phyloP scores from a whole-genome alignment of 2,329 filamentous ascomycete species.

The Calonectria pauciramosa region DNA sequence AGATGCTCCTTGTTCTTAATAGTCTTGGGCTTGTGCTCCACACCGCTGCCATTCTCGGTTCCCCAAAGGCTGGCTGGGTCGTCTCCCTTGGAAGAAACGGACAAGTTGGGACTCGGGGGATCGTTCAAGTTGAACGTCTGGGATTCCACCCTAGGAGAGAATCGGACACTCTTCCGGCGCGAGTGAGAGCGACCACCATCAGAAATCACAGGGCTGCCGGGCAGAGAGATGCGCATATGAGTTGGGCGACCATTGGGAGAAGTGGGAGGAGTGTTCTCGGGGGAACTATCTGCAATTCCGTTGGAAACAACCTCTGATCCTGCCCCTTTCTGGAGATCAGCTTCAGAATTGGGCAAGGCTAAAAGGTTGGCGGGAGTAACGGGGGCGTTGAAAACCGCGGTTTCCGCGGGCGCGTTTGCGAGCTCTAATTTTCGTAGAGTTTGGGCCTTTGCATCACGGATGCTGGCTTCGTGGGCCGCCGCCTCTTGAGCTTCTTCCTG shows the following conservation, averaged over 20 bases:
- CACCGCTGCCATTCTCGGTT: not conserved
- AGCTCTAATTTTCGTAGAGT: conserved; percentile 20
- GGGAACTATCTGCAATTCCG: not conserved
- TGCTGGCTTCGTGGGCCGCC: conserved; percentile 36
- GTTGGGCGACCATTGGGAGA: not conserved
- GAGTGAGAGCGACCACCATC: conserved; percentile 48
- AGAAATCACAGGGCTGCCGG: conserved; percentile 20
- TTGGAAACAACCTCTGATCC: not conserved
- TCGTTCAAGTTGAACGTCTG: conserved; percentile 70
- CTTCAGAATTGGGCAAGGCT: conserved; percentile 14
- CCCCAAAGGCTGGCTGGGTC: not conserved
- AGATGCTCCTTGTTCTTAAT: conserved; percentile 80
- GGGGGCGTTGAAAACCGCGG: conserved; percentile 48
- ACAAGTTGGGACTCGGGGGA: conserved; percentile 62
- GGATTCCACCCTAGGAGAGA: conserved; percentile 76
- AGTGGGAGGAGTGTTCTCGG: not conserved
- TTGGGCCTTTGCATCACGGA: conserved; percentile 18
- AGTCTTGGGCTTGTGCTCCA: not conserved
- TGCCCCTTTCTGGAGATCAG: not conserved
- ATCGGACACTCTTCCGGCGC: conserved; percentile 76
- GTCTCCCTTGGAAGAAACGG: conserved; percentile 28
- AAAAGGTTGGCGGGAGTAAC: conserved; percentile 60
- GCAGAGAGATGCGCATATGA: conserved; percentile 18
- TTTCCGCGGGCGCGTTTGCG: conserved; percentile 12
- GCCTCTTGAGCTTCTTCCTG: conserved; percentile 53